A percentile compares a stretch with the other conserved stretches of the same genome.
These are phyloP conservation scores for Laetiporus sulphureus DNA, from an alignment of 1,284 basidiomycete species.

Conservation along the genomic window DNA sequence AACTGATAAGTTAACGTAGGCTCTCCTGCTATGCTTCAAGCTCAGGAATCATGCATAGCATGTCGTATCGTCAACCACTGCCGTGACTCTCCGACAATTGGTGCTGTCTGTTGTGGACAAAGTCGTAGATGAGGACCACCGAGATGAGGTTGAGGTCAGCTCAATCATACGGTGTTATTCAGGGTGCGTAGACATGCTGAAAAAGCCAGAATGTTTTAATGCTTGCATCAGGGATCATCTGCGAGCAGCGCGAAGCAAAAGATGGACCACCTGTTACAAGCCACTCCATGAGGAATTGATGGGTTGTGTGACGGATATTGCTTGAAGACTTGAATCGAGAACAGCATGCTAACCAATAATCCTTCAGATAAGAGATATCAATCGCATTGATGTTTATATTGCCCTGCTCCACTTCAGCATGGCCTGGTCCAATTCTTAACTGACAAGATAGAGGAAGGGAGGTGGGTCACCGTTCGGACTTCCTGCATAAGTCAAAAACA, in stretches of 20 bases:
- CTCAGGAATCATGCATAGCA: slow-evolving; percentile 92
- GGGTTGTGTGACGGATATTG: too few relatives aligned
- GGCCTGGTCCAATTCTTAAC: background rate
- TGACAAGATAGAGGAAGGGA: background rate
- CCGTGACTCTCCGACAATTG: slow-evolving; percentile 91
- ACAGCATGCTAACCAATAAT: too few relatives aligned
- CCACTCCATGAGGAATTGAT: slow-evolving; percentile 14
- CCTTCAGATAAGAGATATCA: too few relatives aligned
- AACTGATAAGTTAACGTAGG: slow-evolving; percentile 36
- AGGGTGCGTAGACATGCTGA: slow-evolving; percentile 41
- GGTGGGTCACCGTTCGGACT: background rate
- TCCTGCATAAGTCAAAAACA: background rate
- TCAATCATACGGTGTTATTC: slow-evolving; percentile 56
- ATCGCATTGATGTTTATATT: too few relatives aligned
- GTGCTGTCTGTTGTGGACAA: slow-evolving; percentile 99
- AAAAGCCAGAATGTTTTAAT: slow-evolving; percentile 1
- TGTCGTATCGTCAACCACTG: slow-evolving; percentile 97
- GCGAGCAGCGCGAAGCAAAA: slow-evolving; percentile 45
- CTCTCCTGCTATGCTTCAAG: slow-evolving; percentile 88
- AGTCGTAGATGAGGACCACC: slow-evolving; percentile 78
- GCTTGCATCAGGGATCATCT: slow-evolving; percentile 45
- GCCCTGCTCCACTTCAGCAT: too few relatives aligned
- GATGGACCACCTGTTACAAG: slow-evolving; percentile 44
- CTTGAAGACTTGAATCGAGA: too few relatives aligned
- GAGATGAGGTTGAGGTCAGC: slow-evolving; percentile 29